Base-by-base conservation (phyloP, 2,329 filamentous ascomycete genomes). In the Cladosporium velox region DNA sequence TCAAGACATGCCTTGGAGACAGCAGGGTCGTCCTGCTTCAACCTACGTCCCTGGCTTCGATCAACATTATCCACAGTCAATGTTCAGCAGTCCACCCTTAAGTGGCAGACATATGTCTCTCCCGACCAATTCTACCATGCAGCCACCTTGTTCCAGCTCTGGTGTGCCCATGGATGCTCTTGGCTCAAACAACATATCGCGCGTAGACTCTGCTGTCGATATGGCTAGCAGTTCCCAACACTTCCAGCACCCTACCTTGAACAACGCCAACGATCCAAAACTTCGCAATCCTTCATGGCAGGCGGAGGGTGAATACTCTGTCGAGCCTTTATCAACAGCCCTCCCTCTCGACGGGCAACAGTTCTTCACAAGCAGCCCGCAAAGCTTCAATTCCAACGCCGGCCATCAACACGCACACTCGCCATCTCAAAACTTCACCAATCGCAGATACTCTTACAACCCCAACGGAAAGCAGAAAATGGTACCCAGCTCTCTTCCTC, bases 321-420 rank as follows among this genome's bases (percentile, higher is more conserved):
- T 38, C 34, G 18, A 58, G 82, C 52, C 83, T 10, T 76, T 86
- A 65, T 83, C 82, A 1, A 80, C 81, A 35, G 77, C 80, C 3
- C 74, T 87, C 28, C 84, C 85, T 28, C 73, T 80, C 2, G 82
- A 87, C 68, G 79, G 83, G 1, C 84, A 86, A 71, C 82, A 84
- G 71, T 76, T 87, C 21, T 75, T 87, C 6, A 82, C 68, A 21
- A 67, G 66, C 10, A 60, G 81, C 12, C 63, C 61, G 6, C 18
- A 14, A 15, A 26, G 26, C 14, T 32, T 47, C 12, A 28, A 32
- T 5, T 11, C 41, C n/a, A 26, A 54, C 26, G 54, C 80, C 80
- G 12, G 80, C 77, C 59, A 78, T 80, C 24, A 26, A 11, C 24
- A 30, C 1, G 15, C 12, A 15, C 11, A 1, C 26, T 52, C 49